Percentiles rank a stretch among this genome's conserved stretches.
phyloP scores from a whole-genome alignment of 2,329 filamentous ascomycete species.

The Thermothelomyces thermophilus region DNA sequence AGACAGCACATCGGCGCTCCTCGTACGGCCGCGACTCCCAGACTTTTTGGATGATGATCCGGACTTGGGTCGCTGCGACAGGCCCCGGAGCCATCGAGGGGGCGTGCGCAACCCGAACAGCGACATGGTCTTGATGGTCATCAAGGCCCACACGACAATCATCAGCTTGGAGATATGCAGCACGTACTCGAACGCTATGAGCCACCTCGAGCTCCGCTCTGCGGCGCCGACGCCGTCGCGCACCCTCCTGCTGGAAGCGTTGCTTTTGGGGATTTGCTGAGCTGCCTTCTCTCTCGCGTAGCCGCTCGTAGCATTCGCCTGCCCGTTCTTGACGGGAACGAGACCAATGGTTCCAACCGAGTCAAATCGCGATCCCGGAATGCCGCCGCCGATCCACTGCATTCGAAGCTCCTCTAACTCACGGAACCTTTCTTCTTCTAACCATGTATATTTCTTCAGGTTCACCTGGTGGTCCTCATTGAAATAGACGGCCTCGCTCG shows the following conservation, averaged over 20 bases:
- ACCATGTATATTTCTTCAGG: constrained; percentile 74
- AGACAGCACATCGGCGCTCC: constrained; percentile 25
- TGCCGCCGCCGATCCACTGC: constrained; percentile 43
- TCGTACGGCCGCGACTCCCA: constrained; percentile 34
- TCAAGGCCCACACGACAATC: constrained; percentile 49
- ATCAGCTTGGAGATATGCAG: constrained; percentile 65
- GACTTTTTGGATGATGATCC: constrained; percentile 17
- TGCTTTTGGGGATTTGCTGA: constrained; percentile 45
- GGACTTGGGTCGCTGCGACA: constrained; percentile 37
- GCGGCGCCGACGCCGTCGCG: constrained; percentile 69
- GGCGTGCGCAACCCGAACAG: constrained; percentile 54
- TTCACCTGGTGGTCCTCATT: constrained; percentile 78
- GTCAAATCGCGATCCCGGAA: constrained; percentile 44
- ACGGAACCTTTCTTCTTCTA: constrained; percentile 77
- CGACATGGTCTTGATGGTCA: constrained; percentile 47
- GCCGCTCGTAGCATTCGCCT: constrained; percentile 43
- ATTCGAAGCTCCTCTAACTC: constrained; percentile 61
- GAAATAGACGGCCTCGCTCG: constrained; percentile 90
- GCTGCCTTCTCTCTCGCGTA: constrained; percentile 66
- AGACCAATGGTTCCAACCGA: constrained; percentile 48
- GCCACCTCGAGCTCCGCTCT: constrained; percentile 72
- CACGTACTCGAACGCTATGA: constrained; percentile 69
- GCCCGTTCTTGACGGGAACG: constrained; percentile 46
- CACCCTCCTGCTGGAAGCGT: constrained; percentile 35
- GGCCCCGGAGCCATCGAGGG: constrained; percentile 57